These are phyloP conservation scores for Phyllosticta citrichinensis DNA, from an alignment of 2,329 filamentous ascomycete species.

Conservation along the genomic window DNA sequence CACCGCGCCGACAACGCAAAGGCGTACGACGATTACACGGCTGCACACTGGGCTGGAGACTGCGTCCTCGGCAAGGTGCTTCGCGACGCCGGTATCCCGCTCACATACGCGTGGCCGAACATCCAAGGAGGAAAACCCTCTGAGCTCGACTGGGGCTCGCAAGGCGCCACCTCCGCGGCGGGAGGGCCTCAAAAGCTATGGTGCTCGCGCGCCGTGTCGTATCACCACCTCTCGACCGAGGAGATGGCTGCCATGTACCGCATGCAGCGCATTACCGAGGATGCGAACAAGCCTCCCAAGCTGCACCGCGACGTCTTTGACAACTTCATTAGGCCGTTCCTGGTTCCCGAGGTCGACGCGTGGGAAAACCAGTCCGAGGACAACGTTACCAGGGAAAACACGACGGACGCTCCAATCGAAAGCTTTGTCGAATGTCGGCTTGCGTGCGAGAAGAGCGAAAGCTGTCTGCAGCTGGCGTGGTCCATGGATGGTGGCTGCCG, in stretches of 20 bases:
- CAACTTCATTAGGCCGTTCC: conserved; percentile 22
- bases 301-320: neutral
- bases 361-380: conserved; percentile 24
- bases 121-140: conserved; percentile 36
- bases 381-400: conserved; percentile 15
- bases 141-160: conserved; percentile 18
- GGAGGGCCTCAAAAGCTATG: conserved; percentile 26
- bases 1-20: conserved; percentile 33
- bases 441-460: conserved; percentile 22
- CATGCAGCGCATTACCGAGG: conserved; percentile 35
- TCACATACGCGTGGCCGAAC: conserved; percentile 39
- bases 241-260: conserved; percentile 36
- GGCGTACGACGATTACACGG: conserved; percentile 37
- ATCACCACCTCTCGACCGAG: conserved; percentile 38
- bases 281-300: conserved; percentile 8
- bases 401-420: neutral
- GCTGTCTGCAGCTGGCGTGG: conserved; percentile 28
- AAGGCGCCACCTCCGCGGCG: conserved; percentile 9
- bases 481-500: neutral
- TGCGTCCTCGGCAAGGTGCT: conserved; percentile 41
- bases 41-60: conserved; percentile 40
- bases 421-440: conserved; percentile 22
- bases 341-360: conserved; percentile 20
- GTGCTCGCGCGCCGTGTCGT: conserved; percentile 41
- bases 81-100: conserved; percentile 34